phyloP scores from a whole-genome alignment of 1,284 basidiomycete genomes.

The Taiwanofungus camphoratus region DNA sequence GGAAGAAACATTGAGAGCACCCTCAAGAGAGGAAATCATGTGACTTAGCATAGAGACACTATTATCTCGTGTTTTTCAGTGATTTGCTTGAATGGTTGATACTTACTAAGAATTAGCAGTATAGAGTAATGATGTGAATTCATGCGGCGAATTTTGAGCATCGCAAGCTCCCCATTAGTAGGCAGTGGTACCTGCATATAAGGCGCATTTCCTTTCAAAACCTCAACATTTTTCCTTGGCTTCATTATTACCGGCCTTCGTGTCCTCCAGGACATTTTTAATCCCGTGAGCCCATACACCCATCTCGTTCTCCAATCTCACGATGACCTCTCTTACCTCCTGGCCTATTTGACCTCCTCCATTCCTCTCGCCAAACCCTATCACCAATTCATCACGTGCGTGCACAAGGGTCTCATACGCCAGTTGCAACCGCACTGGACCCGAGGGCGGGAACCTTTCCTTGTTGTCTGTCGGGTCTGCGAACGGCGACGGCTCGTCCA shows the following conservation, averaged over 20 bases:
- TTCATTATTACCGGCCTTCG: slow-evolving; percentile 7
- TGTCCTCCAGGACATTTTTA: slow-evolving; percentile 40
- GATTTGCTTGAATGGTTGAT: too few species aligned
- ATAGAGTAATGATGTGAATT: too few species aligned
- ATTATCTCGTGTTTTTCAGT: too few species aligned
- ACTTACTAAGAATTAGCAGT: too few species aligned
- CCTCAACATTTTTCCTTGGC: too few species aligned
- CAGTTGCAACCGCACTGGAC: slow-evolving; percentile 52
- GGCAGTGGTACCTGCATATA: too few species aligned
- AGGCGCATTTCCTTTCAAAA: too few species aligned
- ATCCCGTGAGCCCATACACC: slow-evolving; percentile 58
- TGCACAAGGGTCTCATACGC: slow-evolving; percentile 58
- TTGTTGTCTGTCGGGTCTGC: slow-evolving; percentile 3
- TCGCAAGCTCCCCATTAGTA: too few species aligned
- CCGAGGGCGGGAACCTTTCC: slow-evolving; percentile 54
- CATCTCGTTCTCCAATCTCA: slow-evolving; percentile 62
- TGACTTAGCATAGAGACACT: too few species aligned
- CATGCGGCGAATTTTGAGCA: too few species aligned
- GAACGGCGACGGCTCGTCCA: slow-evolving; percentile 56
- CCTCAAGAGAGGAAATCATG: too few species aligned
- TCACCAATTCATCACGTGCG: slow-evolving; percentile 51
- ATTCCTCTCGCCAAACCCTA: slow-evolving; percentile 57
- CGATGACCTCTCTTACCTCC: slow-evolving; percentile 48
- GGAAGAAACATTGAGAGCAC: too few species aligned
- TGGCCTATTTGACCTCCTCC: slow-evolving; percentile 59